These are phyloP conservation scores for Neurospora africana DNA, from an alignment of 495 filamentous ascomycete genomes.

Conservation along the genomic window DNA sequence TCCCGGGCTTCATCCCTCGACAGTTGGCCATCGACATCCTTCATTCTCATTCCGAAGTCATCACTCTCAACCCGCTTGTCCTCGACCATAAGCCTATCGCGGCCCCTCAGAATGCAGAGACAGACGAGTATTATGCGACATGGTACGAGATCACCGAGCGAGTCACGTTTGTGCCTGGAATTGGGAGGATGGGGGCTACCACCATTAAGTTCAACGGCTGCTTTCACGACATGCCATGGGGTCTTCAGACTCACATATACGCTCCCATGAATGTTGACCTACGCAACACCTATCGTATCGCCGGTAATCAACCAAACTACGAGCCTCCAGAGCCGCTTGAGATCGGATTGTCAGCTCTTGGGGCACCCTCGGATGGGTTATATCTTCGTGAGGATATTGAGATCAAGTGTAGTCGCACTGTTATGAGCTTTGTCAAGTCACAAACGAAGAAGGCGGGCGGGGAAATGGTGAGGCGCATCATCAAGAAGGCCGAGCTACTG, in stretches of 20 bases:
- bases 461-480: constrained; percentile 54
- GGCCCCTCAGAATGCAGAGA: constrained; percentile 51
- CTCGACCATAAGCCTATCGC: constrained; percentile 51
- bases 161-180: constrained; percentile 53
- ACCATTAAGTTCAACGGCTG: constrained; percentile 64
- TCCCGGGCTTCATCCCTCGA: constrained; percentile 38
- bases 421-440: constrained; percentile 57
- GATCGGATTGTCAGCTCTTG: constrained; percentile 39
- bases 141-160: constrained; percentile 62
- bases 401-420: constrained; percentile 59
- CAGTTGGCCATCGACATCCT: constrained; percentile 37
- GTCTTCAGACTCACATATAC: constrained; percentile 64
- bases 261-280: constrained; percentile 48
- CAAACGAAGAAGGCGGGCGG: constrained; percentile 56
- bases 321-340: constrained; percentile 50
- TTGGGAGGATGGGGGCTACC: constrained; percentile 47
- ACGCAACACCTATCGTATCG: constrained; percentile 42
- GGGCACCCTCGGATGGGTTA: constrained; percentile 50
- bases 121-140: constrained; percentile 59
- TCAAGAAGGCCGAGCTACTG: constrained; percentile 52
- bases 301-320: constrained; percentile 49
- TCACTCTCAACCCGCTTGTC: constrained; percentile 67
- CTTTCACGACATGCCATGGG: constrained; percentile 61
- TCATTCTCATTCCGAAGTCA: constrained; percentile 55
- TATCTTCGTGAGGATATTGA: constrained; percentile 69